Evolutionary conservation across 306 rosid genomes (phyloP).

Genomic region (Oemleria cerasiformis): DNA sequence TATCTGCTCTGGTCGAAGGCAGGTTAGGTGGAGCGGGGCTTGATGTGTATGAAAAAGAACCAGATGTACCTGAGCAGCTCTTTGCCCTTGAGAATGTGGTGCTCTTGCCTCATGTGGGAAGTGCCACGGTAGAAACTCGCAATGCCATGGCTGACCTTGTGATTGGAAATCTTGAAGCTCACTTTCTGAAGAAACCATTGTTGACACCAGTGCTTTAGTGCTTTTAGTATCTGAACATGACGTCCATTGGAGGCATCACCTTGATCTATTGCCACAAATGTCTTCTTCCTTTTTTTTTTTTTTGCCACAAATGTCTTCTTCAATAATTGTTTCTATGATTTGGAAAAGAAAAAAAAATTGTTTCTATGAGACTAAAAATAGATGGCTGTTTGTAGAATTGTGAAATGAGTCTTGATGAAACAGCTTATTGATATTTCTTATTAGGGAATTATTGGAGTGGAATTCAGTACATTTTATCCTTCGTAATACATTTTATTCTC

Average conservation of each 20-base stretch:
- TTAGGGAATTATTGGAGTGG: neutral
- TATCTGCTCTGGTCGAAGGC: constrained; percentile 73
- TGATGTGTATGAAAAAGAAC: constrained; percentile 81
- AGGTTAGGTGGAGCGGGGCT: constrained; percentile 84
- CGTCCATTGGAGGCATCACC: constrained; percentile 1
- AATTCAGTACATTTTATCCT: neutral
- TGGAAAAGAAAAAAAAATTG: no score
- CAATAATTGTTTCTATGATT: neutral
- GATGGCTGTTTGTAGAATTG: constrained; percentile 11
- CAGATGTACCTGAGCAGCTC: constrained; percentile 66
- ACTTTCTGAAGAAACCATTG: constrained; percentile 68
- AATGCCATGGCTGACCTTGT: constrained; percentile 73
- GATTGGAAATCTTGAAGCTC: constrained; percentile 69
- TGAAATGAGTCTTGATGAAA: neutral
- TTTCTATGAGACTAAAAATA: neutral
- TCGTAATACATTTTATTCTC: no score
- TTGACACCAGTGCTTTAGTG: constrained; percentile 55
- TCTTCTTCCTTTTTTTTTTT: no score
- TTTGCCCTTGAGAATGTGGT: constrained; percentile 75
- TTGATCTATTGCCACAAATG: neutral
- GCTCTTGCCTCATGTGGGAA: constrained; percentile 72
- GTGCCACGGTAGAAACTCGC: constrained; percentile 67
- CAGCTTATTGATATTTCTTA: neutral
- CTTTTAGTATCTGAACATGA: neutral
- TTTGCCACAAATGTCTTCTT: constrained; percentile 5